These are phyloP conservation scores for Sporisorium reilianum DNA, from an alignment of 1,284 basidiomycete species.

Conservation along the genomic window DNA sequence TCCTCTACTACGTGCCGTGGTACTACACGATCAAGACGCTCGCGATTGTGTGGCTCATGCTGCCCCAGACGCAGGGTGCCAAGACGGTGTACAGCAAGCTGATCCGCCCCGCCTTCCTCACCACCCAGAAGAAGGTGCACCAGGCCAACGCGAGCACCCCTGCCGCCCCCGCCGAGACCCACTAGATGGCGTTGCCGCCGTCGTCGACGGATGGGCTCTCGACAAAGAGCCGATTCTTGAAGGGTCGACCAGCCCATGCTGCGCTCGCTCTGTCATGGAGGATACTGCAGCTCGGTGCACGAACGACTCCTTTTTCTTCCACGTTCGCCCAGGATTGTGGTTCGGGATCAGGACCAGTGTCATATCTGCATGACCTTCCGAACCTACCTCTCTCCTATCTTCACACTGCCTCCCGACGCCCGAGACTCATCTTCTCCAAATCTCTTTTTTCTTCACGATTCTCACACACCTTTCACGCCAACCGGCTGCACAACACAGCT, in stretches of 20 bases:
- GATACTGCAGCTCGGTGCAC: neutral
- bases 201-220: neutral
- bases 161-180: slow-evolving; percentile 50
- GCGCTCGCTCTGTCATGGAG: neutral
- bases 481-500: slow-evolving; percentile 16
- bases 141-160: slow-evolving; percentile 51
- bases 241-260: neutral
- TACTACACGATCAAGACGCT: slow-evolving; percentile 86
- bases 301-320: neutral
- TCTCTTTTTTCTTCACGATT: neutral
- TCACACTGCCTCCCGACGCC: slow-evolving; percentile 22
- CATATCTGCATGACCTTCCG: neutral
- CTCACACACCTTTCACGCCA: slow-evolving; percentile 8
- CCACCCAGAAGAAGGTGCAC: slow-evolving; percentile 52
- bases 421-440: neutral
- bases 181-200: slow-evolving; percentile 26
- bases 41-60: slow-evolving; percentile 85
- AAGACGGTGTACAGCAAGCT: slow-evolving; percentile 68
- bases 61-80: slow-evolving; percentile 80
- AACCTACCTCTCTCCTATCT: slow-evolving; percentile 3
- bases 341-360: neutral
- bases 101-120: slow-evolving; percentile 63
- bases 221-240: neutral
- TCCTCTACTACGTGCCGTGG: slow-evolving; percentile 79
- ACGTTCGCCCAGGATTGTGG: neutral